Conservation (phyloP, 225 moss, liverwort and hornwort species). For the Polytrichum formosum region DNA sequence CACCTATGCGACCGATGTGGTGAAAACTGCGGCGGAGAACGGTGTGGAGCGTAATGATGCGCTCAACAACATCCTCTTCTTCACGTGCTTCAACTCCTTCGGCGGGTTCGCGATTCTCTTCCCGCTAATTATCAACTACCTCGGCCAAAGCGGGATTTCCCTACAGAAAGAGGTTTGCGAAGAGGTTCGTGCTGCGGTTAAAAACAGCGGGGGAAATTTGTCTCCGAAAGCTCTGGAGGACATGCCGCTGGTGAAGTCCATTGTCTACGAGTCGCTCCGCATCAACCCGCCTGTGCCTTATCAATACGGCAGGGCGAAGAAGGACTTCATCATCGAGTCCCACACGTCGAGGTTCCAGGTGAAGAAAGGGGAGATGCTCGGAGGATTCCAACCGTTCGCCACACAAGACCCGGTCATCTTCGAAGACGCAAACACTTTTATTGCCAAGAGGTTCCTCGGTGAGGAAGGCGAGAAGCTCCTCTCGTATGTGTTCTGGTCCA, state of each 20-base stretch:
- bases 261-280: conserved; percentile 36
- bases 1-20: conserved; percentile 28
- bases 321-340: conserved; percentile 41
- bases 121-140: conserved; percentile 2
- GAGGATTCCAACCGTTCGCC: conserved; percentile 47
- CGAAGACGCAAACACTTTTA: conserved; percentile 27
- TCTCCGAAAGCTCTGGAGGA: conserved; percentile 19
- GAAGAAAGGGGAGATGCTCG: conserved; percentile 64
- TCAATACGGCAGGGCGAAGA: conserved; percentile 49
- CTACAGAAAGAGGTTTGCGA: conserved; percentile 32
- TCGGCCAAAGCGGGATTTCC: conserved; percentile 7
- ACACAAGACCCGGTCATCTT: conserved; percentile 61
- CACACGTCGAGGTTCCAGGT: conserved; percentile 49
- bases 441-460: conserved; percentile 61
- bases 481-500: conserved; percentile 66
- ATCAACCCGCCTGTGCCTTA: conserved; percentile 33
- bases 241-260: conserved; percentile 48
- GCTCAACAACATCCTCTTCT: conserved; percentile 49
- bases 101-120: conserved; percentile 39
- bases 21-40: conserved; percentile 4
- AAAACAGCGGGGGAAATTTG: conserved; percentile 12
- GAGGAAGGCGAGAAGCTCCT: conserved; percentile 61
- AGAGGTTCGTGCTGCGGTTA: conserved; percentile 34
- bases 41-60: conserved; percentile 28
- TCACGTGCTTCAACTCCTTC: conserved; percentile 35